phyloP scores from a whole-genome alignment of 768 basidiomycete genomes.

The Boletus sp. region DNA sequence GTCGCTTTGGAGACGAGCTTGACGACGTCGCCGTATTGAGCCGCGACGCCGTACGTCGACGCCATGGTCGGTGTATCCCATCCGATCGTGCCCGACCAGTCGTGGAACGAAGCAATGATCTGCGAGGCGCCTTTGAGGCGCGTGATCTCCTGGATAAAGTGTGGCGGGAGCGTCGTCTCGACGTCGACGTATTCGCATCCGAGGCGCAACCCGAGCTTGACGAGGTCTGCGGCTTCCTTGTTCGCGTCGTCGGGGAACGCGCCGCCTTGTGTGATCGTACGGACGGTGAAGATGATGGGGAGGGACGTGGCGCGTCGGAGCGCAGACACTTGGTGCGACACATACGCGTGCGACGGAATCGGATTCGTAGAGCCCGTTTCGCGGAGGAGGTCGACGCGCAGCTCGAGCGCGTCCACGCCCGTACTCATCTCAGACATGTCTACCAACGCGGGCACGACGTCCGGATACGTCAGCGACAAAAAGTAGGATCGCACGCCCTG shows the following conservation, averaged over 20 bases:
- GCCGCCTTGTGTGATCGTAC: conserved; percentile 88
- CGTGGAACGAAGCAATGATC: conserved; percentile 93
- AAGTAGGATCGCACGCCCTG: conserved; percentile 79
- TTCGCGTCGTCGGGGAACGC: conserved; percentile 79
- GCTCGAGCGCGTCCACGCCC: conserved; percentile 89
- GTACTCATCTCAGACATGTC: conserved; percentile 70
- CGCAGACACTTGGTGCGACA: conserved; percentile 75
- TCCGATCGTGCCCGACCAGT: conserved; percentile 81
- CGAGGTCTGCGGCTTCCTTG: conserved; percentile 70
- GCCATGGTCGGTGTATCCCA: conserved; percentile 72
- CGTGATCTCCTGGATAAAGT: conserved; percentile 56
- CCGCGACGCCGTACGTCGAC: conserved; percentile 67
- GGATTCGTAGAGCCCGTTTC: conserved; percentile 46
- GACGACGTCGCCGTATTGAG: conserved; percentile 78
- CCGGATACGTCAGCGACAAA: conserved; percentile 89
- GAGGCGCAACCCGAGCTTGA: conserved; percentile 74
- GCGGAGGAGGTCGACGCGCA: conserved; percentile 89
- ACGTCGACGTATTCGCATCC: conserved; percentile 94
- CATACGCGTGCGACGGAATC: conserved; percentile 69
- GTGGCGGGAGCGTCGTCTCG: conserved; percentile 74
- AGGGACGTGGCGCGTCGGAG: conserved; percentile 75
- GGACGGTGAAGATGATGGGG: conserved; percentile 90
- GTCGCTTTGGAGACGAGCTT: conserved; percentile 90
- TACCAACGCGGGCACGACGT: conserved; percentile 66
- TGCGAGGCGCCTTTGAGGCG: conserved; percentile 67